Percentiles rank a stretch among this genome's conserved stretches.
Conservation (phyloP, 192 early-diverging fungal species). For the Ambispora gerdemannii region DNA sequence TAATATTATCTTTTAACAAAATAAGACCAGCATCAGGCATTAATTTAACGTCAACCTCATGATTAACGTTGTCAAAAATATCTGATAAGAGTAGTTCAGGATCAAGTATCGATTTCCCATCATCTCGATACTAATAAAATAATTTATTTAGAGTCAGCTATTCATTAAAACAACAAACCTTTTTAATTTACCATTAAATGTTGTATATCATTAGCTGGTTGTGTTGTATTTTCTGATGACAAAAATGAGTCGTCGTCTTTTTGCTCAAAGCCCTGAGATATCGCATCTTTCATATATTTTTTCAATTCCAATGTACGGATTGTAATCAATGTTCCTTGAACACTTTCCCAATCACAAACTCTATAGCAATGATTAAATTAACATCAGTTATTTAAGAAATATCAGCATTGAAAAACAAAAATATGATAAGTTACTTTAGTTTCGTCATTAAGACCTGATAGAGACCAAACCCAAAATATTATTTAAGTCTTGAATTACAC, state of each 20-base stretch:
- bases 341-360: slow-evolving; percentile 18
- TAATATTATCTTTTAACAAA: neutral
- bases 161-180: neutral
- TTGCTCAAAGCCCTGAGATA: slow-evolving; percentile 9
- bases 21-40: neutral
- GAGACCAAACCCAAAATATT: neutral
- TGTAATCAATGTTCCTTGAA: neutral
- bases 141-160: neutral
- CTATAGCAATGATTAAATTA: neutral
- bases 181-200: neutral
- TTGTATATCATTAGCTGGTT: neutral
- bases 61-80: neutral
- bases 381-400: neutral
- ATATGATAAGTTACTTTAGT: neutral
- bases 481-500: neutral
- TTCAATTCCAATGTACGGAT: slow-evolving; percentile 8
- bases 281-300: neutral
- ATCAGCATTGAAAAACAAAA: neutral
- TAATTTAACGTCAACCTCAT: neutral
- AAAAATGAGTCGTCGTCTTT: slow-evolving; percentile 3
- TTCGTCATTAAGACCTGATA: neutral
- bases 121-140: slow-evolving; percentile 11
- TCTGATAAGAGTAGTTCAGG: neutral
- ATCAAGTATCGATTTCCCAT: neutral
- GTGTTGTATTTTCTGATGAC: neutral